Conservation (phyloP, 192 early-diverging fungal species). For the Mortierella hygrophila region DNA sequence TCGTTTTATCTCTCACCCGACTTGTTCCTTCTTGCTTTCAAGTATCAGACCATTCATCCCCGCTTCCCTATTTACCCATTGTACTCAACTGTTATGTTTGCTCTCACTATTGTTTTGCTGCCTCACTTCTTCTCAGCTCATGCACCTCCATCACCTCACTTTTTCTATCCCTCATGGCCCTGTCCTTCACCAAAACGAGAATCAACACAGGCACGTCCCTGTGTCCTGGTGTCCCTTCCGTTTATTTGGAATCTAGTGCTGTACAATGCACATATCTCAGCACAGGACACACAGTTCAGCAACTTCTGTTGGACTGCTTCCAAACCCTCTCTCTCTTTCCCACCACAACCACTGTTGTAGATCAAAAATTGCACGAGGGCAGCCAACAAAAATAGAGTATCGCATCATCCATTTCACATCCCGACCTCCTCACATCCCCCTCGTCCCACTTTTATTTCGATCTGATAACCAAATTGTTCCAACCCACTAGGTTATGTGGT, state of each 20-base stretch:
- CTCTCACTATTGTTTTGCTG: not conserved
- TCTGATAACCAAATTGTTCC: not conserved
- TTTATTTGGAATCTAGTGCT: not conserved
- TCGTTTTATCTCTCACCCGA: not conserved
- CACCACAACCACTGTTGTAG: not conserved
- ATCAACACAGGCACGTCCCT: not conserved
- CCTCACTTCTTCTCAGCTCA: not conserved
- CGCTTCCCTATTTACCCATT: not conserved
- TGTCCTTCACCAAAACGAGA: not conserved
- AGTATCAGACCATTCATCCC: not conserved
- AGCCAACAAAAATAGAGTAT: not conserved
- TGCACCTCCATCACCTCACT: not conserved
- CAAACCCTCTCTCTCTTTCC: not conserved
- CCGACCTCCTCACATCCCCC: not conserved
- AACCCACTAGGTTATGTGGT: too few species aligned
- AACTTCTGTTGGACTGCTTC: not conserved
- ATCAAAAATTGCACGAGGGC: not conserved
- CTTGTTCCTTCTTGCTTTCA: not conserved
- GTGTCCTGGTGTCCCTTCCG: too few species aligned
- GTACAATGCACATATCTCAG: conserved; percentile 3
- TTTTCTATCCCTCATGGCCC: not conserved
- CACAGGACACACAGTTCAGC: not conserved
- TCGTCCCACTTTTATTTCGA: not conserved
- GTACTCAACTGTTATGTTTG: not conserved
- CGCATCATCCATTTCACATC: not conserved